Evolutionary conservation across 352 stramenopile species (phyloP), one percentile per base, ranked within the genome.

Genomic region (Plasmopara viticola): DNA sequence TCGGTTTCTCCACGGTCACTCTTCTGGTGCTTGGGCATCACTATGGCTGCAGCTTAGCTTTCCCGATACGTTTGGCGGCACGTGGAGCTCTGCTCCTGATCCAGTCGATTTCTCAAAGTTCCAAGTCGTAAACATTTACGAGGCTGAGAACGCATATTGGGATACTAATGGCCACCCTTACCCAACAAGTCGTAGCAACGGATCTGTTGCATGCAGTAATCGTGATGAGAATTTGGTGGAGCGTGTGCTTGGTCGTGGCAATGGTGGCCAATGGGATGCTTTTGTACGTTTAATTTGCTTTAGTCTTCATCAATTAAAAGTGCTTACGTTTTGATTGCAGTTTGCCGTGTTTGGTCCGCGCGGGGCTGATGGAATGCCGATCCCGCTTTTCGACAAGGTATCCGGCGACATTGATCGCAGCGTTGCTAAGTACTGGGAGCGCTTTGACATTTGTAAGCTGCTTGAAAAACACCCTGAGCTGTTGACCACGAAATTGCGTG

Each of bases 11-110:
- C 76, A 90, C 37, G 79, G 79, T 15, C 79, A 90, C 48, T 90
- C 79, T 9, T 87, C 76, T 10, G 79, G 79, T 33, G 79, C 62
- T 13, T 90, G 79, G 79, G 66, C 79, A 18, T 79, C 76, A 9
- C 53, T 90, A 13, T 90, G 79, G 79, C 58, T 90, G 18, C 79
- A 87, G 43, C 60, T 90, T n/a, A 74, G 85, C 43, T 76, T 85
- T 50, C 74, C 79, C 0, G 64, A 82, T 6, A 77, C 85, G 55
- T 90, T 90, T 54, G 72, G 74, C n/a, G 79, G 79, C 14, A 70
- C 79, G 5, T 90, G 79, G 79, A 87, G 79, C 48, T 83, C 76
- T 25, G 76, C 79, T 7, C 79, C 79, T 8, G 76, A 87, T 43
- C 79, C 79, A 0, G 79, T 90, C 0, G 76, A 87, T 49, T 90